Conservation (phyloP, 495 filamentous ascomycete species). For the Aspergillus baeticus region DNA sequence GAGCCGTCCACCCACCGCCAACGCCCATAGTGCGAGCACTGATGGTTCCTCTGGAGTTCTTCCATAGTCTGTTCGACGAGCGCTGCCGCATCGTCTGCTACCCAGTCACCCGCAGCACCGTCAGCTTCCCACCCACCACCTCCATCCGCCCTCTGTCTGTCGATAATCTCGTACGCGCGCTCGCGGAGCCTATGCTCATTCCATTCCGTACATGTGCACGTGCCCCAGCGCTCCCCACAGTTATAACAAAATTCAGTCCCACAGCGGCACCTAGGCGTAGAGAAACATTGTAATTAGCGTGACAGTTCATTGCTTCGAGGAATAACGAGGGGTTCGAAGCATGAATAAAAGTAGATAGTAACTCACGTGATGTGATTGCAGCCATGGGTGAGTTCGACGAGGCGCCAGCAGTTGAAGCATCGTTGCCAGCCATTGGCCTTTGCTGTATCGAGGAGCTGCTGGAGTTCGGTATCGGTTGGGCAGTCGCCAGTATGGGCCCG, state of each 20-base stretch:
- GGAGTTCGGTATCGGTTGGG: background rate
- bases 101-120: too few species aligned
- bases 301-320: too few species aligned
- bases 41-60: too few species aligned
- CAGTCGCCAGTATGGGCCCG: background rate
- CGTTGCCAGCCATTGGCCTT: background rate
- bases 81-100: too few species aligned
- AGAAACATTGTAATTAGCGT: background rate
- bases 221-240: background rate
- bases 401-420: background rate
- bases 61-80: too few species aligned
- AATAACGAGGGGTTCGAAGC: background rate
- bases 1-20: too few species aligned
- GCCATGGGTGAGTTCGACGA: background rate
- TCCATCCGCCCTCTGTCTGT: too few species aligned
- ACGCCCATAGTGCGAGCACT: too few species aligned
- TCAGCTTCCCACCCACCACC: too few species aligned
- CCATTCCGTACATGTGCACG: too few species aligned
- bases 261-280: background rate
- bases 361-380: background rate
- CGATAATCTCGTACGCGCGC: too few species aligned
- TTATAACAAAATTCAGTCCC: background rate
- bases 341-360: background rate
- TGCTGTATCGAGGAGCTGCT: background rate
- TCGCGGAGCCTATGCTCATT: too few species aligned